Conservation (phyloP, 768 basidiomycete genomes). For the Termitomyces sp. region DNA sequence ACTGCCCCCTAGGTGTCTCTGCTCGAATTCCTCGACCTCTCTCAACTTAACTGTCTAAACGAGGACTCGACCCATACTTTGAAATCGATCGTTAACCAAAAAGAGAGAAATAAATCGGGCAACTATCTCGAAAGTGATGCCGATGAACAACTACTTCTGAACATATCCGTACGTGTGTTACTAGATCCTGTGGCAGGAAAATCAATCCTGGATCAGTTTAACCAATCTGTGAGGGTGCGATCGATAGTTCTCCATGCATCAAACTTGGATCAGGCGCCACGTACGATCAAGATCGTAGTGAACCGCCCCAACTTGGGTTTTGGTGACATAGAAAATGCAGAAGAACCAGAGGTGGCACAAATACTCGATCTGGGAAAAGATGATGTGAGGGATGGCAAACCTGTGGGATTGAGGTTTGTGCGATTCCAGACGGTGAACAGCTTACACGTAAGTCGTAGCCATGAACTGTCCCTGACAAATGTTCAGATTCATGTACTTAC, state of each 20-base stretch:
- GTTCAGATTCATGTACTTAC: not conserved
- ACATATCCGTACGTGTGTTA: conserved; percentile 49
- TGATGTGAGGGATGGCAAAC: conserved; percentile 43
- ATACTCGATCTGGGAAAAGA: conserved; percentile 48
- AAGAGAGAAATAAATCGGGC: conserved; percentile 38
- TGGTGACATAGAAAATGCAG: conserved; percentile 56
- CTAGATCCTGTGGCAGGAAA: not conserved
- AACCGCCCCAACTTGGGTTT: conserved; percentile 64
- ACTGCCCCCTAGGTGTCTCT: conserved; percentile 41
- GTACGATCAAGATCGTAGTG: conserved; percentile 55
- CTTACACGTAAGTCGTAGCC: conserved; percentile 50
- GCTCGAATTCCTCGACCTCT: conserved; percentile 53
- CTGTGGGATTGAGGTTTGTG: conserved; percentile 56
- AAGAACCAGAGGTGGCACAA: conserved; percentile 52
- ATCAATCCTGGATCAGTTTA: conserved; percentile 45
- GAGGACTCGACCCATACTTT: conserved; percentile 51
- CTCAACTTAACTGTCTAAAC: conserved; percentile 69
- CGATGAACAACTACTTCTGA: conserved; percentile 71
- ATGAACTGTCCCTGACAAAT: not conserved
- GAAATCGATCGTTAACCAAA: conserved; percentile 44
- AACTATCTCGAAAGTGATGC: conserved; percentile 62
- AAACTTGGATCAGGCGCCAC: conserved; percentile 45
- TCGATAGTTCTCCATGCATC: conserved; percentile 50
- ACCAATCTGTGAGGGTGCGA: conserved; percentile 62
- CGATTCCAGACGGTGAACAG: conserved; percentile 68